Conservation (phyloP, 108 stramenopile genomes). For the Fistulifera pelliculosa region DNA sequence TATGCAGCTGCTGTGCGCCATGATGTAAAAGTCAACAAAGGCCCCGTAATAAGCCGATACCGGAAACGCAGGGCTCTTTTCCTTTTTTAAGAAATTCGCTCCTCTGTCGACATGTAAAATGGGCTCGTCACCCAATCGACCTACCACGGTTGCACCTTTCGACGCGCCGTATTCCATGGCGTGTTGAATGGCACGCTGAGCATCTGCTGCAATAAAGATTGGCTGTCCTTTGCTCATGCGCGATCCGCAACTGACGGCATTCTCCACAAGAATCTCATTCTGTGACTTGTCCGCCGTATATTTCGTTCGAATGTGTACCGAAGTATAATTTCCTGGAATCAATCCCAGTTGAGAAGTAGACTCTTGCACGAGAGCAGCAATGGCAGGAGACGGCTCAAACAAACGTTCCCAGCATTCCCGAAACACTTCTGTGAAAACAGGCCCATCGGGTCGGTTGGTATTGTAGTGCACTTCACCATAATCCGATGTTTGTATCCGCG, state of each 20-base stretch:
- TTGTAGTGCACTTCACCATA: constrained; percentile 5
- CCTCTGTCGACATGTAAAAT: constrained; percentile 23
- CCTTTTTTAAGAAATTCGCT: neutral
- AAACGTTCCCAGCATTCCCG: neutral
- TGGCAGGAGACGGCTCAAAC: neutral
- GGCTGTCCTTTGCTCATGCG: constrained; percentile 6
- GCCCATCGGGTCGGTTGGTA: neutral
- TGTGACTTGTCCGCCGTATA: constrained; percentile 10
- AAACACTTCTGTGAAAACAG: constrained; percentile 5
- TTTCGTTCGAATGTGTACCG: constrained; percentile 28
- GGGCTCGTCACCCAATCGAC: neutral
- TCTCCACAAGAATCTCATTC: neutral
- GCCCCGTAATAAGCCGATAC: neutral
- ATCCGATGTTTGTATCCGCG: constrained; percentile 1
- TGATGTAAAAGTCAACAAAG: constrained; percentile 5
- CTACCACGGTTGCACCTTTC: neutral
- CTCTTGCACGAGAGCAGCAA: neutral
- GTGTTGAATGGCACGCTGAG: neutral
- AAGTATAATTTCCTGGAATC: constrained; percentile 8
- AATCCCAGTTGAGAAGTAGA: neutral
- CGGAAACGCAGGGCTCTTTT: too few species aligned
- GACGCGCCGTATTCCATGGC: neutral
- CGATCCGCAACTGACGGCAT: constrained; percentile 37
- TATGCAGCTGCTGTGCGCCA: neutral
- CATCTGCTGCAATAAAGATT: neutral